phyloP scores from a whole-genome alignment of 1,284 basidiomycete genomes.

The Takashimella tepidaria region DNA sequence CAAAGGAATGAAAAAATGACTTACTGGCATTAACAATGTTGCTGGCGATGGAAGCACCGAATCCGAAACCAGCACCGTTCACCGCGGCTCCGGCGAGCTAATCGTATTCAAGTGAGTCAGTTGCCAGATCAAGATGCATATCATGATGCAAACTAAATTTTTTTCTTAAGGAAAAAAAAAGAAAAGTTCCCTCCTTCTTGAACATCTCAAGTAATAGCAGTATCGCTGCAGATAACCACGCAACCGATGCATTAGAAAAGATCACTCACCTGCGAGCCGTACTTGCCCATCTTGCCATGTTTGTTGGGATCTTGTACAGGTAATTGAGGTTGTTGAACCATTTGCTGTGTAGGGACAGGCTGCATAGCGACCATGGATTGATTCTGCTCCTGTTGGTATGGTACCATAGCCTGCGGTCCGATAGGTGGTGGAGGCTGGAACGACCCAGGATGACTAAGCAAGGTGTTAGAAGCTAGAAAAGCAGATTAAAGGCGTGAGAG shows the following conservation, averaged over 20 bases:
- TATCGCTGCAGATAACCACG: no score
- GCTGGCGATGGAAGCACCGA: conserved; percentile 3
- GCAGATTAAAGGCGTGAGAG: neutral
- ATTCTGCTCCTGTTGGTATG: neutral
- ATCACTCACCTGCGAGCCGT: conserved; percentile 31
- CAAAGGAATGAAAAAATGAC: no score
- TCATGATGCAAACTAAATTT: no score
- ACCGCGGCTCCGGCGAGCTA: conserved; percentile 8
- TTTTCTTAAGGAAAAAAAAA: no score
- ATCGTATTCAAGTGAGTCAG: neutral
- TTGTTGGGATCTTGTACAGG: conserved; percentile 7
- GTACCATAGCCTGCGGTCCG: conserved; percentile 18
- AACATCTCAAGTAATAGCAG: no score
- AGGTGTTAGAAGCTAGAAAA: neutral
- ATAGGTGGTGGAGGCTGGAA: conserved; percentile 2
- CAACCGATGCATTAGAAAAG: no score
- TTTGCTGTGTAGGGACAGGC: conserved; percentile 4
- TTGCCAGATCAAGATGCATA: no score
- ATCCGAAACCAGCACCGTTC: conserved; percentile 6
- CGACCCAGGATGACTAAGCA: neutral
- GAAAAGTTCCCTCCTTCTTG: no score
- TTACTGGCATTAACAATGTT: conserved; percentile 4
- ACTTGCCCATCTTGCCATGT: conserved; percentile 36
- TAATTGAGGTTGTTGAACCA: conserved; percentile 14
- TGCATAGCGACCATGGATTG: neutral